These are phyloP conservation scores for Dendrobium catenatum DNA, from an alignment of 106 monocot species.

Conservation along the genomic window DNA sequence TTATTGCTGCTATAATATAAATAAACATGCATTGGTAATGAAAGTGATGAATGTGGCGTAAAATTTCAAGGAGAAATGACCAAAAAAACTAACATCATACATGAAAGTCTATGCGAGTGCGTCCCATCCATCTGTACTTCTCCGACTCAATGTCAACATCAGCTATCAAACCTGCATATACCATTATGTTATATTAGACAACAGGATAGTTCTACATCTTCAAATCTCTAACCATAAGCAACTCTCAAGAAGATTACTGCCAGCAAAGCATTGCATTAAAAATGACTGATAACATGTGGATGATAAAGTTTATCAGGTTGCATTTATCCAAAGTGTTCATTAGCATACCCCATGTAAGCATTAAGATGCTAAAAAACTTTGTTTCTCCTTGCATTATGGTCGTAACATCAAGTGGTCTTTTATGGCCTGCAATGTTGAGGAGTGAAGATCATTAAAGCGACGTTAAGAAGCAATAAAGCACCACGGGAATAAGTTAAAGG, in stretches of 20 bases:
- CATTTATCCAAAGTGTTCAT: background rate
- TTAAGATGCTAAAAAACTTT: slow-evolving; percentile 82
- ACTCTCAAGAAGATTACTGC: background rate
- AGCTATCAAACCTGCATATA: slow-evolving; percentile 54
- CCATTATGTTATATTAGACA: background rate
- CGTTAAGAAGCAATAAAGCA: background rate
- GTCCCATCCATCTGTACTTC: slow-evolving; percentile 90
- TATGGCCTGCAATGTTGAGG: slow-evolving; percentile 43
- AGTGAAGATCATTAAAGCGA: background rate
- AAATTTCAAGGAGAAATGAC: background rate
- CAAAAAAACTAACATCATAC: slow-evolving; percentile 1
- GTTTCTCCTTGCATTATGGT: slow-evolving; percentile 59
- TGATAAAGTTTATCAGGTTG: background rate
- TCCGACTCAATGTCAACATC: slow-evolving; percentile 88
- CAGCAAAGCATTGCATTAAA: background rate
- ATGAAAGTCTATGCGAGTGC: slow-evolving; percentile 47
- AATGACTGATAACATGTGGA: background rate
- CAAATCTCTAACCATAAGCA: background rate
- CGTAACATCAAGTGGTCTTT: slow-evolving; percentile 68
- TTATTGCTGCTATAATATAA: background rate
- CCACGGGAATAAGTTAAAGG: background rate
- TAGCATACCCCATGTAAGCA: slow-evolving; percentile 88
- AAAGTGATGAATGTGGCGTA: background rate
- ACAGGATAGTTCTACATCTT: background rate
- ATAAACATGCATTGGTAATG: background rate